These are phyloP conservation scores for Raphanus sativus DNA, from an alignment of 345 rosid genomes.

Conservation along the genomic window DNA sequence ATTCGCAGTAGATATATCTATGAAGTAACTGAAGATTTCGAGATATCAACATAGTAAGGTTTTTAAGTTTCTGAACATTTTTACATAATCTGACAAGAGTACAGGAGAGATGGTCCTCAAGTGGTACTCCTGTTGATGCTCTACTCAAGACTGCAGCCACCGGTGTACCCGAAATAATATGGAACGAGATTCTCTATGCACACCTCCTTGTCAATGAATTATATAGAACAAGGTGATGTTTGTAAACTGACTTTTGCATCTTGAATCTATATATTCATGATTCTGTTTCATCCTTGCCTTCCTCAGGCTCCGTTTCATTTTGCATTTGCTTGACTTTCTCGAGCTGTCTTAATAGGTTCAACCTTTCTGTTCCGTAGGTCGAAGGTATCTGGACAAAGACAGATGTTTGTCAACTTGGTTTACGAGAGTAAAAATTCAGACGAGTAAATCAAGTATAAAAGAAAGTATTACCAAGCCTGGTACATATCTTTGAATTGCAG, in stretches of 20 bases:
- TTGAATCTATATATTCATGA: slow-evolving; percentile 35
- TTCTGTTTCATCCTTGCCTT: slow-evolving; percentile 44
- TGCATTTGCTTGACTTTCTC: slow-evolving; percentile 81
- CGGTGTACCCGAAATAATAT: slow-evolving; percentile 82
- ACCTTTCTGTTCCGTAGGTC: slow-evolving; percentile 87
- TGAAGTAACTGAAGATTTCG: slow-evolving; percentile 48
- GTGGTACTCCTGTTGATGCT: slow-evolving; percentile 52
- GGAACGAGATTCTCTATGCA: slow-evolving; percentile 82
- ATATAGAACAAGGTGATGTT: slow-evolving; percentile 32
- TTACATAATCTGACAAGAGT: slow-evolving; percentile 60
- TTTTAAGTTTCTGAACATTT: slow-evolving; percentile 55
- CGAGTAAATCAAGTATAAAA: slow-evolving; percentile 7
- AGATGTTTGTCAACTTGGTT: neutral
- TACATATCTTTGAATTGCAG: slow-evolving; percentile 90
- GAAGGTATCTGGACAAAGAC: slow-evolving; percentile 78
- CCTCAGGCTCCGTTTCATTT: slow-evolving; percentile 55
- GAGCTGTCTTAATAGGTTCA: slow-evolving; percentile 86
- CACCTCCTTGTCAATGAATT: slow-evolving; percentile 53
- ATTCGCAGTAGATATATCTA: slow-evolving; percentile 50
- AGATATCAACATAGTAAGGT: slow-evolving; percentile 44
- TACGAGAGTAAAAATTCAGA: slow-evolving; percentile 1
- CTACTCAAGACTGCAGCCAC: slow-evolving; percentile 83
- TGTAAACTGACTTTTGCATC: slow-evolving; percentile 2
- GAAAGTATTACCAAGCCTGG: slow-evolving; percentile 68
- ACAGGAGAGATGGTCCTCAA: slow-evolving; percentile 73